These are phyloP conservation scores for Saccharomycopsis sp. DNA, from an alignment of 805 yeast species.

Conservation along the genomic window DNA sequence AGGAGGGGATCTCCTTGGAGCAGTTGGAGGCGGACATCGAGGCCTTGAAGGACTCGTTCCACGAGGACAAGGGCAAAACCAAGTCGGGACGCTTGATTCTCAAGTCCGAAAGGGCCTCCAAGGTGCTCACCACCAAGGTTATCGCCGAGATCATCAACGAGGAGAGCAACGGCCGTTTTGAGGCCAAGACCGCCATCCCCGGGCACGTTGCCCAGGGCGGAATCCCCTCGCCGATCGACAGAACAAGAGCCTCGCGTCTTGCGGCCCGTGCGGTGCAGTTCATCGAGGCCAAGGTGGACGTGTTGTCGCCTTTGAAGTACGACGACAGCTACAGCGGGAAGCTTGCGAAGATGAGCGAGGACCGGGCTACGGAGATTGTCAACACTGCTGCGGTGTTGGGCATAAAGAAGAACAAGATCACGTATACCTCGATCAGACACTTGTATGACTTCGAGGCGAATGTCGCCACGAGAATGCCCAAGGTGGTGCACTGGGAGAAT, in stretches of 20 bases:
- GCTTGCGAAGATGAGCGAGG: conserved; percentile 28
- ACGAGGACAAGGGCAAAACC: conserved; percentile 55
- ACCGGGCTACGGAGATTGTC: conserved; percentile 25
- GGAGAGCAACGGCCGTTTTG: conserved; percentile 59
- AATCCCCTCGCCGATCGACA: conserved; percentile 68
- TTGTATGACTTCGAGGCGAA: conserved; percentile 88
- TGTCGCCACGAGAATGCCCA: conserved; percentile 76
- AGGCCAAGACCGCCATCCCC: conserved; percentile 74
- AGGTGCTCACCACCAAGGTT: conserved; percentile 59
- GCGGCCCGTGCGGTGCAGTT: conserved; percentile 65
- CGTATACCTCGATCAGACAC: conserved; percentile 64
- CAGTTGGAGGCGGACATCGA: conserved; percentile 61
- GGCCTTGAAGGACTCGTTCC: conserved; percentile 51
- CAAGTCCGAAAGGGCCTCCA: conserved; percentile 53
- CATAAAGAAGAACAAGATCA: conserved; percentile 67
- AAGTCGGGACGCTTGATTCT: conserved; percentile 65
- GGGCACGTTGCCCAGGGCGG: conserved; percentile 88
- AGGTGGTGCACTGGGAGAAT: conserved; percentile 74
- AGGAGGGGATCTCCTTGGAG: conserved; percentile 52
- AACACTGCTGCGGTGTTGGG: conserved; percentile 78
- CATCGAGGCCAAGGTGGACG: conserved; percentile 42
- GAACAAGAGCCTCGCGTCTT: conserved; percentile 67
- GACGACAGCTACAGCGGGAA: conserved; percentile 28
- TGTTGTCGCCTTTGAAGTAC: conserved; percentile 23
- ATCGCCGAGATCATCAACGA: conserved; percentile 63